phyloP scores from a whole-genome alignment of 164 flowering plant genomes.

The Cinnamomum chago region DNA sequence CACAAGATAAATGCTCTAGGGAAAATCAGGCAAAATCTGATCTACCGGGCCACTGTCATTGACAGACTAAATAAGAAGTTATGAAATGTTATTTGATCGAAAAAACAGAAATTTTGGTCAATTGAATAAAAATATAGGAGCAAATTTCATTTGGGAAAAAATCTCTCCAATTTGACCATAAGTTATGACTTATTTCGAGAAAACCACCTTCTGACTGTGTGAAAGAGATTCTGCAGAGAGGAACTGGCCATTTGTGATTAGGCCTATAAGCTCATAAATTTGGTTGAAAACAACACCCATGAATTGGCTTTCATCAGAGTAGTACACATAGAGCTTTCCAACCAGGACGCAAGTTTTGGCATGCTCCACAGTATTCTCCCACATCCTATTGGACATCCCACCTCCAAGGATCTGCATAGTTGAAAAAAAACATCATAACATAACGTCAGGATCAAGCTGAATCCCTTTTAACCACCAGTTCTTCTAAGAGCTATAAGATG shows the following conservation, averaged over 20 bases:
- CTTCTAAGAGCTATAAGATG: not conserved
- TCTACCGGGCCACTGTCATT: too few species aligned
- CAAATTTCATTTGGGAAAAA: not conserved
- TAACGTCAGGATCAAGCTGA: not conserved
- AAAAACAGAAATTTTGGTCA: too few species aligned
- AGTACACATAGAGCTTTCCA: slow-evolving; percentile 53
- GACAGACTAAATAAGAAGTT: too few species aligned
- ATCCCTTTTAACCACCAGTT: not conserved
- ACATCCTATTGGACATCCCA: slow-evolving; percentile 66
- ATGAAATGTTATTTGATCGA: too few species aligned
- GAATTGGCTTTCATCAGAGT: slow-evolving; percentile 28
- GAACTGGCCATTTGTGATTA: slow-evolving; percentile 47
- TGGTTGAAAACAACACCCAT: slow-evolving; percentile 50
- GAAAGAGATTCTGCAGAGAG: slow-evolving; percentile 41
- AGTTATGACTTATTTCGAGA: not conserved
- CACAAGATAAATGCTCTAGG: too few species aligned
- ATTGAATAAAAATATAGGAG: too few species aligned
- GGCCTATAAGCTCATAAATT: slow-evolving; percentile 51
- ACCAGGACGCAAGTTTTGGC: slow-evolving; percentile 56
- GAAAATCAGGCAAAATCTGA: too few species aligned
- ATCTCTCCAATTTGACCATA: too few species aligned
- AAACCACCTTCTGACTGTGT: slow-evolving; percentile 46
- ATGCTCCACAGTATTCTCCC: slow-evolving; percentile 66
- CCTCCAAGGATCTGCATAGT: slow-evolving; percentile 47
- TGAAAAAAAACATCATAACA: not conserved